Evolutionary conservation across 2,329 filamentous ascomycete species (phyloP), one percentile per base, ranked within the genome.

Genomic region (Exophiala sideris): DNA sequence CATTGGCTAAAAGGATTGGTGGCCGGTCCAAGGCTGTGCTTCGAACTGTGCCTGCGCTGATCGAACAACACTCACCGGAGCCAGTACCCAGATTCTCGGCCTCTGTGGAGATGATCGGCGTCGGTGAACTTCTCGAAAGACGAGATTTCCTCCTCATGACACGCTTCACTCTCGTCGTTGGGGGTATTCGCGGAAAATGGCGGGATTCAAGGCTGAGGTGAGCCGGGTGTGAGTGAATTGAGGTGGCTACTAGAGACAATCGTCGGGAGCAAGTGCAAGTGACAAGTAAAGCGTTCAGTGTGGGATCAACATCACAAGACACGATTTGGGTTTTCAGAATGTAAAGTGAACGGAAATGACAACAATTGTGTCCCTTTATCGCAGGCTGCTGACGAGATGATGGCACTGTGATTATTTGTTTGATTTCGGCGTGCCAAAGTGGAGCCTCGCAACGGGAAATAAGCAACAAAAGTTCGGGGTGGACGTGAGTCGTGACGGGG

Each of bases 111-210:
- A 16, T 50, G n/a, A 57, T 24, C 7, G 52, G 48, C 16, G 47
- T 50, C n/a, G 57, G 51, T 29, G 54, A 55, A 47, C 39, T 41
- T 49, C 42, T 55, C 40, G 42, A 57, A 36, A 57, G 54, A 33
- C 52, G 54, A 34, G 57, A 52, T 45, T 39, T 60, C 35, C 46
- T 54, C 57, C 54, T 60, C 57, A 60, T 60, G 54, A 53, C 57
- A 57, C 52, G 54, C 34, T 50, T n/a, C 24, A 29, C 24, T 29
- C 24, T 29, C 5, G 24, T 29, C 33, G 20, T 47, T 35, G 20
- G 33, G 39, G 21, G 29, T 34, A 32, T 7, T 8, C 11, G 34
- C 14, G 9, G 14, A 11, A 35, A n/a, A 9, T 38, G 46, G 21
- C 33, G 7, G 8, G 34, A 14, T 21, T 14, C 16, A 48, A 7